Percentiles rank a stretch among this genome's conserved stretches.
Evolutionary conservation across 2,329 filamentous ascomycete genomes (phyloP).

Genomic region (Trichoderma cornu-damae): DNA sequence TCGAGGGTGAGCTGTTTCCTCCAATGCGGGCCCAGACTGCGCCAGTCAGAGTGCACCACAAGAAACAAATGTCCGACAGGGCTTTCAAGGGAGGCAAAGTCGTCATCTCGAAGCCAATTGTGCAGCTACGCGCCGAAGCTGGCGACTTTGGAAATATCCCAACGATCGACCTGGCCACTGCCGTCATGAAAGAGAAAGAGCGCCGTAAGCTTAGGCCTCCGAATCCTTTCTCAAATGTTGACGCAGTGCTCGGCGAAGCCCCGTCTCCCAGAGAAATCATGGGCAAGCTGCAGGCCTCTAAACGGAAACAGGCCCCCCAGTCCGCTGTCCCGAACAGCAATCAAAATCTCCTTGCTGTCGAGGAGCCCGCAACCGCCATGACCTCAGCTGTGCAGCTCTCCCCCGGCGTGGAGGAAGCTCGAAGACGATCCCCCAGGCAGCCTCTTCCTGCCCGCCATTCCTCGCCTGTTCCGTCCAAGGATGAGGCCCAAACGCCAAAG

Average conservation of each 20-base stretch:
- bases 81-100: constrained; percentile 35
- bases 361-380: constrained; percentile 20
- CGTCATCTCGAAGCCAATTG: constrained; percentile 47
- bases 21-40: constrained; percentile 33
- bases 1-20: constrained; percentile 40
- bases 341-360: constrained; percentile 1
- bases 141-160: constrained; percentile 43
- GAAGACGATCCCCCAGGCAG: constrained; percentile 46
- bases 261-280: constrained; percentile 32
- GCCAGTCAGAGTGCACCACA: constrained; percentile 19
- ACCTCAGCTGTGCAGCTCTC: constrained; percentile 44
- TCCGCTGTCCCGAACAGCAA: neutral
- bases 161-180: constrained; percentile 47
- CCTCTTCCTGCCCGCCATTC: neutral
- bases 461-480: neutral
- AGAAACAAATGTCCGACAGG: constrained; percentile 18
- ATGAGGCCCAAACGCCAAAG: neutral
- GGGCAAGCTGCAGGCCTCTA: constrained; percentile 34
- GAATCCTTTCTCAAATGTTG: constrained; percentile 30
- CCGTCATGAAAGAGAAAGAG: constrained; percentile 43
- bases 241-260: constrained; percentile 33
- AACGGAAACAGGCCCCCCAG: constrained; percentile 35
- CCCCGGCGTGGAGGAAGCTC: constrained; percentile 45
- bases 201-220: constrained; percentile 34
- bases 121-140: constrained; percentile 31